Conservation (phyloP, 345 rosid genomes). For the Boechera retrofracta region DNA sequence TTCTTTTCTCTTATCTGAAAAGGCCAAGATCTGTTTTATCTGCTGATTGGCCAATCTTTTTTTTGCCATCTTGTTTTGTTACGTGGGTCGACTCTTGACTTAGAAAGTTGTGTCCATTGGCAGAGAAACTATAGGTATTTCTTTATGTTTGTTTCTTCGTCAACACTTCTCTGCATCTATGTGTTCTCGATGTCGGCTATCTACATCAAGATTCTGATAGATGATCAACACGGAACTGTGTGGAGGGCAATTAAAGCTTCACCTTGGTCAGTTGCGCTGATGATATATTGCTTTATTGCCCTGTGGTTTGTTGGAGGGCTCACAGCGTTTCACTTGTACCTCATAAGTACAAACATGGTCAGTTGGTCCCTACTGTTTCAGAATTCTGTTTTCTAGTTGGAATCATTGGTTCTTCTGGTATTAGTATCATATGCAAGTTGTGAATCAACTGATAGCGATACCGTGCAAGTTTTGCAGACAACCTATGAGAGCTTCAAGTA, state of each 20-base stretch:
- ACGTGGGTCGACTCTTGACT: constrained; percentile 22
- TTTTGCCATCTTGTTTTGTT: constrained; percentile 3
- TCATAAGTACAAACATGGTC: constrained; percentile 92
- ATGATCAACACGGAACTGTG: constrained; percentile 66
- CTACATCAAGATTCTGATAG: constrained; percentile 88
- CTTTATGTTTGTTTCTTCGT: constrained; percentile 95
- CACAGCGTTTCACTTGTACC: constrained; percentile 94
- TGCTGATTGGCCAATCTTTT: constrained; percentile 14
- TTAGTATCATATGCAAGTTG: neutral
- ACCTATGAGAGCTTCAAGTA: constrained; percentile 95
- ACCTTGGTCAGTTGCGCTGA: constrained; percentile 77
- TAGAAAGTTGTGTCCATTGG: constrained; percentile 38
- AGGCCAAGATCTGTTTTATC: constrained; percentile 26
- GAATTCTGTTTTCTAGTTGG: neutral
- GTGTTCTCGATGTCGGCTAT: constrained; percentile 85
- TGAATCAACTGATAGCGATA: constrained; percentile 3
- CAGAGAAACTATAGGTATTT: constrained; percentile 98
- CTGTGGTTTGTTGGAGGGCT: constrained; percentile 99
- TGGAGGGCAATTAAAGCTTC: constrained; percentile 94
- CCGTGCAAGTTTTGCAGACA: constrained; percentile 59
- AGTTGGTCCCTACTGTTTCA: constrained; percentile 35
- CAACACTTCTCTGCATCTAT: constrained; percentile 93
- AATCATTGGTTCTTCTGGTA: neutral
- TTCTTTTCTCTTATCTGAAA: neutral
- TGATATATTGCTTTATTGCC: constrained; percentile 83